Conservation (phyloP, 495 filamentous ascomycete genomes). For the Stereocaulon alpinum region DNA sequence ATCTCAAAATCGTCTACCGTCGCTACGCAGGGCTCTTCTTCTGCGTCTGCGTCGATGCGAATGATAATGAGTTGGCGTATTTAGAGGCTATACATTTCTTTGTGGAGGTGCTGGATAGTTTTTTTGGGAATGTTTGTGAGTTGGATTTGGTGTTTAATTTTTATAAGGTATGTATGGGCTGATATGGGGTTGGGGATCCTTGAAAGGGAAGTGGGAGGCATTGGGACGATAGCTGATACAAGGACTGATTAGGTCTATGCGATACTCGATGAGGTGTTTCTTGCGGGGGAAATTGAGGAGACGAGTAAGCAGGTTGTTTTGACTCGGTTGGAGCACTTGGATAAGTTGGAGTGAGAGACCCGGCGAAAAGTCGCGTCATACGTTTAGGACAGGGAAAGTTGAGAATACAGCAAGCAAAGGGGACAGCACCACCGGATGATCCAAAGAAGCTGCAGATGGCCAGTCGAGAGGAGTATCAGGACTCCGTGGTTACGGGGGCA, state of each 20-base stretch:
- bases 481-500: no score
- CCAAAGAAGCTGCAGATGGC: no score
- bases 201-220: not conserved
- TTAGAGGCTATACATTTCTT: slow-evolving; percentile 99
- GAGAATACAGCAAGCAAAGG: not conserved
- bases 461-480: not conserved
- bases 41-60: slow-evolving; percentile 97
- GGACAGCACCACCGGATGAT: not conserved
- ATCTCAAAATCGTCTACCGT: slow-evolving; percentile 89
- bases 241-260: slow-evolving; percentile 67
- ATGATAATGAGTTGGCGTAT: slow-evolving; percentile 96
- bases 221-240: slow-evolving; percentile 23
- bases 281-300: slow-evolving; percentile 96
- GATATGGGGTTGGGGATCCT: not conserved
- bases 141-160: slow-evolving; percentile 98
- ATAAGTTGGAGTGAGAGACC: slow-evolving; percentile 74
- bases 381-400: not conserved
- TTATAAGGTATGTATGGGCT: slow-evolving; percentile 53
- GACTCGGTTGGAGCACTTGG: slow-evolving; percentile 86
- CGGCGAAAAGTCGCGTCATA: not conserved
- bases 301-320: slow-evolving; percentile 96
- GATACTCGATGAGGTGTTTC: slow-evolving; percentile 93
- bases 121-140: slow-evolving; percentile 99
- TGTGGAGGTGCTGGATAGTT: slow-evolving; percentile 93
- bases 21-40: slow-evolving; percentile 97